These are phyloP conservation scores for Phytophthora megakarya DNA, from an alignment of 352 stramenopile genomes.

Conservation along the genomic window DNA sequence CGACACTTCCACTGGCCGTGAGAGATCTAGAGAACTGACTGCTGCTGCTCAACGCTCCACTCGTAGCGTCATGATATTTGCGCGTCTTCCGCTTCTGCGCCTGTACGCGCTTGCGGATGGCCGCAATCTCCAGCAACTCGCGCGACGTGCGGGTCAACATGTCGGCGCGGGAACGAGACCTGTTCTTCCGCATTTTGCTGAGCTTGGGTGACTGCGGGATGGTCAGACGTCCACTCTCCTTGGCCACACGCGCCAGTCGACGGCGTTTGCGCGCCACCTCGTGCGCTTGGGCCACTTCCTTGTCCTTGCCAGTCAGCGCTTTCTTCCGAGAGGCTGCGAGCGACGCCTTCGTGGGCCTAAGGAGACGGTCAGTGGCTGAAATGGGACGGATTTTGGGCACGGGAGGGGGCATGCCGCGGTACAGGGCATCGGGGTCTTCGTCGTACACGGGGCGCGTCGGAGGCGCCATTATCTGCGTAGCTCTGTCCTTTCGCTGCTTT, in stretches of 20 bases:
- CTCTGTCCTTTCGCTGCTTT: conserved; percentile 8
- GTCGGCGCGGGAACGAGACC: conserved; percentile 37
- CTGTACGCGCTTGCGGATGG: conserved; percentile 62
- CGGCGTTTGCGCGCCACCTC: conserved; percentile 41
- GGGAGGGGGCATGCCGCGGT: conserved; percentile 44
- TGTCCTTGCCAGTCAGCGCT: conserved; percentile 49
- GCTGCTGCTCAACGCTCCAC: conserved; percentile 36
- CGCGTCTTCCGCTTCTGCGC: conserved; percentile 63
- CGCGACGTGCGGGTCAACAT: conserved; percentile 74
- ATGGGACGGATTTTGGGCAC: conserved; percentile 62
- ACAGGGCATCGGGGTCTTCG: conserved; percentile 55
- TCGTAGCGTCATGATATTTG: conserved; percentile 71
- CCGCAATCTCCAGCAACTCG: conserved; percentile 73
- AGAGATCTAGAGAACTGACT: conserved; percentile 57
- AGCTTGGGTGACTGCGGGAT: conserved; percentile 78
- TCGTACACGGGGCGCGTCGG: conserved; percentile 30
- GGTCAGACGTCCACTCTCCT: conserved; percentile 64
- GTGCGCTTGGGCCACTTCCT: conserved; percentile 43
- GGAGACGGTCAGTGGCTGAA: conserved; percentile 60
- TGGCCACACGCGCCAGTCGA: conserved; percentile 42
- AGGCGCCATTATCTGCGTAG: conserved; percentile 19
- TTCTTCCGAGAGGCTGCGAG: conserved; percentile 51
- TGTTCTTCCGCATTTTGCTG: conserved; percentile 38
- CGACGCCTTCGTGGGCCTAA: conserved; percentile 63
- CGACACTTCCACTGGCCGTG: conserved; percentile 62